phyloP scores from a whole-genome alignment of 2,329 filamentous ascomycete species.

The Trichophyton verrucosum region DNA sequence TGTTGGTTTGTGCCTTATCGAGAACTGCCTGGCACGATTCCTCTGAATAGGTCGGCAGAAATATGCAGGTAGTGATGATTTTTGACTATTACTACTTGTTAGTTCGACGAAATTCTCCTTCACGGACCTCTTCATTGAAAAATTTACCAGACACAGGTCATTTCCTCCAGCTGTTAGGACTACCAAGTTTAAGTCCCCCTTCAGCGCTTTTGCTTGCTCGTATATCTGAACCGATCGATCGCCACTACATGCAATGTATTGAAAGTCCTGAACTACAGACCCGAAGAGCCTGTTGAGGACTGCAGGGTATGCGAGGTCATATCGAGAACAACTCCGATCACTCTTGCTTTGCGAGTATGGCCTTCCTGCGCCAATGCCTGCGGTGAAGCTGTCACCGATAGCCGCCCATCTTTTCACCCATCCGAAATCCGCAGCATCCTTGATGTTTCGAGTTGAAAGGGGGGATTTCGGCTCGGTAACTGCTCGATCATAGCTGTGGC shows the following conservation, averaged over 20 bases:
- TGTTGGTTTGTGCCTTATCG: slow-evolving; percentile 18
- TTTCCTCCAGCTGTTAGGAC: slow-evolving; percentile 30
- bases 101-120: neutral
- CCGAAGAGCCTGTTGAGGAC: slow-evolving; percentile 18
- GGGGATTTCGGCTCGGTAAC: neutral
- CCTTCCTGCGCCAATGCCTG: slow-evolving; percentile 25
- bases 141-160: slow-evolving; percentile 24
- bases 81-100: slow-evolving; percentile 5
- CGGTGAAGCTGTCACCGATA: slow-evolving; percentile 30
- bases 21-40: slow-evolving; percentile 11
- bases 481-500: too few species aligned
- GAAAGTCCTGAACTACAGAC: slow-evolving; percentile 17
- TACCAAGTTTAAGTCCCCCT: slow-evolving; percentile 23
- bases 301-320: slow-evolving; percentile 19
- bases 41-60: slow-evolving; percentile 13
- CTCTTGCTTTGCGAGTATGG: neutral
- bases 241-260: slow-evolving; percentile 21
- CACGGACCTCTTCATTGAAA: neutral
- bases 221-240: slow-evolving; percentile 20
- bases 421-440: slow-evolving; percentile 9
- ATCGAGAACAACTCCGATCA: slow-evolving; percentile 22
- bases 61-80: slow-evolving; percentile 17
- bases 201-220: slow-evolving; percentile 18
- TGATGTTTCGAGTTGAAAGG: neutral
- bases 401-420: slow-evolving; percentile 26